Evolutionary conservation across 2,329 filamentous ascomycete species (phyloP).

Genomic region (Phyllosticta citriasiana): DNA sequence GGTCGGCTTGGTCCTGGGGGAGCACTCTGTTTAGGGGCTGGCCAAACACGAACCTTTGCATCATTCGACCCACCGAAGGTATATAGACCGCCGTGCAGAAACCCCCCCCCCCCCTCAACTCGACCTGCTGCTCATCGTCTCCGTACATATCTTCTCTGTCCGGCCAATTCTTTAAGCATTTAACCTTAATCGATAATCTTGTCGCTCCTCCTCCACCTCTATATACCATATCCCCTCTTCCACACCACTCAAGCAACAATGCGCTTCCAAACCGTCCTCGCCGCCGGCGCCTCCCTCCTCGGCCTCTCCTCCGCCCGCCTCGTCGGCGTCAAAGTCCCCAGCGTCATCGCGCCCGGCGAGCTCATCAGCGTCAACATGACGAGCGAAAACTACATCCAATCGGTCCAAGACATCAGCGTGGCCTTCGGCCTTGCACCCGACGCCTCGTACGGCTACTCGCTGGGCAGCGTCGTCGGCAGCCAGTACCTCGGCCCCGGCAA

Average conservation of each 20-base stretch:
- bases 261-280: slow-evolving; percentile 14
- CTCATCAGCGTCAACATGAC: slow-evolving; percentile 31
- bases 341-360: slow-evolving; percentile 30
- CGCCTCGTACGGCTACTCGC: slow-evolving; percentile 17
- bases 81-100: too few species aligned
- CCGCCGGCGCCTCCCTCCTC: slow-evolving; percentile 12
- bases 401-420: slow-evolving; percentile 35
- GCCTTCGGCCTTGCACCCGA: slow-evolving; percentile 30
- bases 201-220: not conserved
- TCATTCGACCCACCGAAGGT: too few species aligned
- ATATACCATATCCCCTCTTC: not conserved
- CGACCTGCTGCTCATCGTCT: too few species aligned
- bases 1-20: too few species aligned
- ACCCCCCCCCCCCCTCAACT: too few species aligned
- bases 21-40: not conserved
- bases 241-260: slow-evolving; percentile 5
- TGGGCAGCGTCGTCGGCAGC: slow-evolving; percentile 24
- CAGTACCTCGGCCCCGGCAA: slow-evolving; percentile 30
- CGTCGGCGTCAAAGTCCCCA: slow-evolving; percentile 33
- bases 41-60: too few species aligned
- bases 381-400: slow-evolving; percentile 36
- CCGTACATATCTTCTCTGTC: too few species aligned
- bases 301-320: slow-evolving; percentile 30
- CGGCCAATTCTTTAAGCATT: not conserved
- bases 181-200: not conserved